Evolutionary conservation across 2,329 filamentous ascomycete genomes (phyloP).

Genomic region (Diplodia intermedia): DNA sequence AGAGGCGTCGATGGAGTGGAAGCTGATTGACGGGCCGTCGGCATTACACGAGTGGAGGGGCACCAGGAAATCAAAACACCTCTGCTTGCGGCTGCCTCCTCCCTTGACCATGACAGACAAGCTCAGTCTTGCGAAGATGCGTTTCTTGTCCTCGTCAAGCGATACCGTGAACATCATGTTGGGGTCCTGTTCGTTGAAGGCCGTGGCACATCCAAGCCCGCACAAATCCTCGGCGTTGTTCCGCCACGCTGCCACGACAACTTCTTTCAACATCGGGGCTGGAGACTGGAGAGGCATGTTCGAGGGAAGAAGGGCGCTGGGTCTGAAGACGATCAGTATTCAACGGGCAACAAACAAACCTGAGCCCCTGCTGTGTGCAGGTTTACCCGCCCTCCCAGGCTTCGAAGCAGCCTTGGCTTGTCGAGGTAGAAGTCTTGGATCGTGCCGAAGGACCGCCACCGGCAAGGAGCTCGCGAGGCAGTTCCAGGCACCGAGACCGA

Average conservation of each 20-base stretch:
- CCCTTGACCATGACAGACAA: conserved; percentile 25
- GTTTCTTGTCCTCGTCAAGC: conserved; percentile 2
- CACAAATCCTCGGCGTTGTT: not conserved
- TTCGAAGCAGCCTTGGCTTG: conserved; percentile 28
- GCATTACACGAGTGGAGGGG: not conserved
- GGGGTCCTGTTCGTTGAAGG: conserved; percentile 19
- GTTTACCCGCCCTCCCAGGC: conserved; percentile 28
- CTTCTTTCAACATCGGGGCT: not conserved
- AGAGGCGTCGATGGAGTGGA: not conserved
- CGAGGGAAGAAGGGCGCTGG: not conserved
- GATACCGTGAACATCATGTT: conserved; percentile 20
- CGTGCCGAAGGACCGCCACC: conserved; percentile 16
- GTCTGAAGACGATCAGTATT: not conserved
- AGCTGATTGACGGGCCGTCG: not conserved
- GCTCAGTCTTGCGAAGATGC: conserved; percentile 5
- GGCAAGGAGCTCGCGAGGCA: conserved; percentile 2
- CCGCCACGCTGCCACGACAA: conserved; percentile 10
- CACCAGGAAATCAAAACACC: conserved; percentile 16
- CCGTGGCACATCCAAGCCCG: conserved; percentile 19
- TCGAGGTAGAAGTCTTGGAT: not conserved
- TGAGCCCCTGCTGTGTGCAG: conserved; percentile 8
- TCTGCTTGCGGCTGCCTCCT: conserved; percentile 14
- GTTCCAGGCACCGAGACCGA: conserved; percentile 8
- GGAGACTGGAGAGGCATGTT: not conserved
- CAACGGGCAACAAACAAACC: conserved; percentile 12